phyloP scores from a whole-genome alignment of 352 stramenopile genomes.

The Pythium vanterpoolii region DNA sequence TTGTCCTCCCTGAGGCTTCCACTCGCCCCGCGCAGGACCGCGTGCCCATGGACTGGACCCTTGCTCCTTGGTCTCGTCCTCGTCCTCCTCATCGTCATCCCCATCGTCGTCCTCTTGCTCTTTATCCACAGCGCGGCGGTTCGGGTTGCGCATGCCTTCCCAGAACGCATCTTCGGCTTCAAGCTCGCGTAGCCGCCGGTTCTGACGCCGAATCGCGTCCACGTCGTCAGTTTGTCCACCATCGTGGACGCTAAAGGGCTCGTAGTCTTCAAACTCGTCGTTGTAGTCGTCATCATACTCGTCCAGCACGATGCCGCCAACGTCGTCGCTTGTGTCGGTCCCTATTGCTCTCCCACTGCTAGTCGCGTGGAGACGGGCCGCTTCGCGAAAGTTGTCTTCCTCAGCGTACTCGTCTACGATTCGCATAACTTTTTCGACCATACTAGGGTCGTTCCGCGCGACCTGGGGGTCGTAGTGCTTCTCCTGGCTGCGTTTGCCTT shows the following conservation, averaged over 20 bases:
- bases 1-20: conserved; percentile 5
- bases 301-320: conserved; percentile 15
- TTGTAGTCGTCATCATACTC: conserved; percentile 80
- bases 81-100: conserved; percentile 19
- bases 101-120: conserved; percentile 20
- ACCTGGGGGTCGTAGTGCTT: conserved; percentile 35
- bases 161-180: conserved; percentile 39
- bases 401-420: conserved; percentile 32
- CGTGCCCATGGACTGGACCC: conserved; percentile 2
- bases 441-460: conserved; percentile 25
- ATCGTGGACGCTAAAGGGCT: conserved; percentile 31
- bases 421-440: conserved; percentile 30
- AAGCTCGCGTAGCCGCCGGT: conserved; percentile 26
- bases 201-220: conserved; percentile 32
- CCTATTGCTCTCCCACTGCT: background rate
- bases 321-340: background rate
- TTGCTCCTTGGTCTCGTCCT: conserved; percentile 14
- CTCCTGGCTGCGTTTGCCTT: conserved; percentile 33
- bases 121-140: conserved; percentile 20
- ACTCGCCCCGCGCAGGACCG: conserved; percentile 10
- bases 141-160: conserved; percentile 40
- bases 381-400: conserved; percentile 25
- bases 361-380: background rate
- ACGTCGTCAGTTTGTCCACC: conserved; percentile 26
- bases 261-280: conserved; percentile 83